phyloP scores from a whole-genome alignment of 768 basidiomycete genomes.

The Pulveroboletus sp. region DNA sequence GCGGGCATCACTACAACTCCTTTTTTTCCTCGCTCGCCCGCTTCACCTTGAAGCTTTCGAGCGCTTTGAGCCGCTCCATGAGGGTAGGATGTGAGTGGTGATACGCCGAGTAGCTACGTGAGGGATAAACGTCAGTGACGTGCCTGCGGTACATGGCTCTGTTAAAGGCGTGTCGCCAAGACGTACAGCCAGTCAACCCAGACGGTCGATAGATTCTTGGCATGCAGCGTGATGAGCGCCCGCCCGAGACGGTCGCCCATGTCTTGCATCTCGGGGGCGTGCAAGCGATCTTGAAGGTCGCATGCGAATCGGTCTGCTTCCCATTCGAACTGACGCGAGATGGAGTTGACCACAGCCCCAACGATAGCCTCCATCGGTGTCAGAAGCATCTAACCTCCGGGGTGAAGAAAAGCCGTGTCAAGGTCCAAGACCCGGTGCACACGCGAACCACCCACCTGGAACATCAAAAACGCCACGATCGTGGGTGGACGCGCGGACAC shows the following conservation, averaged over 20 bases:
- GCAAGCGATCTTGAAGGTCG: conserved; percentile 52
- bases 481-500: conserved; percentile 70
- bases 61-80: conserved; percentile 78
- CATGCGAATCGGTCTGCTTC: conserved; percentile 87
- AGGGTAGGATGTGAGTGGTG: conserved; percentile 96
- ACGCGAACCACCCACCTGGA: conserved; percentile 49
- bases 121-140: not conserved
- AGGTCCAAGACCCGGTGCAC: too few species aligned
- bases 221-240: conserved; percentile 81
- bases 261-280: conserved; percentile 57
- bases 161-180: not conserved
- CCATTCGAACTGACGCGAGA: conserved; percentile 87
- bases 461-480: conserved; percentile 81
- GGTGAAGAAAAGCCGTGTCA: not conserved
- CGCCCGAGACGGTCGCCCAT: conserved; percentile 83
- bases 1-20: conserved; percentile 11
- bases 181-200: conserved; percentile 87
- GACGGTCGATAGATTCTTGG: conserved; percentile 88
- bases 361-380: conserved; percentile 75
- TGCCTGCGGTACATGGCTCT: too few species aligned
- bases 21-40: conserved; percentile 28
- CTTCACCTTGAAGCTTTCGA: conserved; percentile 61
- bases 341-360: conserved; percentile 68
- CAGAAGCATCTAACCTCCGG: conserved; percentile 59
- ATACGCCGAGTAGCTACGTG: conserved; percentile 78